Percentiles rank a stretch among this genome's conserved stretches.
phyloP scores from a whole-genome alignment of 495 filamentous ascomycete genomes.

The Polyplosphaeria fusca region DNA sequence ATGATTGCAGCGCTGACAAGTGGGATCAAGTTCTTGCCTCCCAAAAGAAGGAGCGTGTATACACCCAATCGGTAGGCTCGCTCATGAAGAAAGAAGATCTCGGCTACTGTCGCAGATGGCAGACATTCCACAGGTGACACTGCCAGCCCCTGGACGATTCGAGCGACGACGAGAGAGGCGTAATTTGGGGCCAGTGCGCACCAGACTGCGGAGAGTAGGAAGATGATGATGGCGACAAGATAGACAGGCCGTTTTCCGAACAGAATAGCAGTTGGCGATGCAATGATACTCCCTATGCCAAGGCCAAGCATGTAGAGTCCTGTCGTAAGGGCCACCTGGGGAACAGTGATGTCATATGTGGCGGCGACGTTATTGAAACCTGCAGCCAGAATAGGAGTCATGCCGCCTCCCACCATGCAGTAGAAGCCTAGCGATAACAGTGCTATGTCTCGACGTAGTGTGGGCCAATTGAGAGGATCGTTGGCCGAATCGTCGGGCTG shows the following conservation, averaged over 20 bases:
- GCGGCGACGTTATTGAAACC: constrained; percentile 80
- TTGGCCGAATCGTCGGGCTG: constrained; percentile 90
- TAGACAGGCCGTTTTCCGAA: constrained; percentile 93
- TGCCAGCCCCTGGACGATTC: constrained; percentile 82
- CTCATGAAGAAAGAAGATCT: constrained; percentile 96
- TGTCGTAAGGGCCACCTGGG: constrained; percentile 81
- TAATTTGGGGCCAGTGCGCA: constrained; percentile 77
- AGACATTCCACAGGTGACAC: constrained; percentile 92
- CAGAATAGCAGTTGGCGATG: constrained; percentile 87
- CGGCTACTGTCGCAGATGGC: constrained; percentile 89
- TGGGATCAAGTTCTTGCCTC: constrained; percentile 90
- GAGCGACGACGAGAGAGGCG: constrained; percentile 71
- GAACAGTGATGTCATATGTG: constrained; percentile 65
- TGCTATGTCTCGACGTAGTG: constrained; percentile 76
- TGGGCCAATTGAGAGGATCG: constrained; percentile 91
- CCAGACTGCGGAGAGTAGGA: constrained; percentile 78
- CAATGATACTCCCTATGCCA: constrained; percentile 76
- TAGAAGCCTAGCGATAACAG: constrained; percentile 84
- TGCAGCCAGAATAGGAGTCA: constrained; percentile 86
- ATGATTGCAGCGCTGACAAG: constrained; percentile 87
- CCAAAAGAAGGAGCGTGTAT: constrained; percentile 83
- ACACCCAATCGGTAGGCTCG: constrained; percentile 93
- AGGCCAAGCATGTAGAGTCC: constrained; percentile 95
- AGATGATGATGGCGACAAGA: constrained; percentile 70
- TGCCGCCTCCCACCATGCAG: constrained; percentile 88